Evolutionary conservation across 2,329 filamentous ascomycete genomes (phyloP).

Genomic region (Calonectria honghensis): DNA sequence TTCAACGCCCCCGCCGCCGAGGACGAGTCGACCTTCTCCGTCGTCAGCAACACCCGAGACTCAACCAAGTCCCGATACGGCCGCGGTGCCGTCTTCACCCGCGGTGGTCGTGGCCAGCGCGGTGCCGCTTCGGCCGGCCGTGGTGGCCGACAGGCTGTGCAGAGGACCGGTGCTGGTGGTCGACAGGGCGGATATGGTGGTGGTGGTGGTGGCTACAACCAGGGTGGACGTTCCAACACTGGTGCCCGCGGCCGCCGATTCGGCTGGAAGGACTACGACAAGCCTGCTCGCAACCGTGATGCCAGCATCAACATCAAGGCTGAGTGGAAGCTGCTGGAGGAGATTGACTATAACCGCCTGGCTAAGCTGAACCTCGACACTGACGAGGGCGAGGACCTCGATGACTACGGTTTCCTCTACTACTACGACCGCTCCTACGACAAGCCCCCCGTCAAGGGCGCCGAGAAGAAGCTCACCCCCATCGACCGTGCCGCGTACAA

Average conservation of each 20-base stretch:
- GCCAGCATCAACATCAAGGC: conserved; percentile 96
- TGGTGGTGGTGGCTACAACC: conserved; percentile 74
- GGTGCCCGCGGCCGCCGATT: conserved; percentile 89
- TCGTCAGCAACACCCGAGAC: conserved; percentile 95
- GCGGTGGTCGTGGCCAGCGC: conserved; percentile 87
- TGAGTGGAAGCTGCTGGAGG: conserved; percentile 96
- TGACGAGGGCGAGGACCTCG: conserved; percentile 95
- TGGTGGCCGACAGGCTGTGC: conserved; percentile 78
- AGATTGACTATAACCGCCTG: conserved; percentile 98
- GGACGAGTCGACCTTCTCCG: conserved; percentile 97
- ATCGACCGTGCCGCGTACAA: conserved; percentile 98
- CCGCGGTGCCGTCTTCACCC: conserved; percentile 92
- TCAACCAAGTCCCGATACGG: conserved; percentile 90
- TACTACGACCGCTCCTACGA: conserved; percentile 98
- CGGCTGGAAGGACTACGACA: conserved; percentile 99
- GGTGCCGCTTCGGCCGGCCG: conserved; percentile 79
- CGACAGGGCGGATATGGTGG: conserved; percentile 75
- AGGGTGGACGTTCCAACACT: conserved; percentile 80
- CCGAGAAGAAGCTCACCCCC: conserved; percentile 89
- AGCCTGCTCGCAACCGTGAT: conserved; percentile 96
- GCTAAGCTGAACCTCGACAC: conserved; percentile 96
- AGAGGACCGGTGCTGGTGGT: conserved; percentile 82
- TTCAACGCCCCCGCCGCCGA: conserved; percentile 95
- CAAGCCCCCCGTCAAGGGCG: conserved; percentile 91
- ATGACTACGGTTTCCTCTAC: conserved; percentile 97